These are phyloP conservation scores for Ramularia collo-cygni DNA, from an alignment of 2,329 filamentous ascomycete genomes.

Conservation along the genomic window DNA sequence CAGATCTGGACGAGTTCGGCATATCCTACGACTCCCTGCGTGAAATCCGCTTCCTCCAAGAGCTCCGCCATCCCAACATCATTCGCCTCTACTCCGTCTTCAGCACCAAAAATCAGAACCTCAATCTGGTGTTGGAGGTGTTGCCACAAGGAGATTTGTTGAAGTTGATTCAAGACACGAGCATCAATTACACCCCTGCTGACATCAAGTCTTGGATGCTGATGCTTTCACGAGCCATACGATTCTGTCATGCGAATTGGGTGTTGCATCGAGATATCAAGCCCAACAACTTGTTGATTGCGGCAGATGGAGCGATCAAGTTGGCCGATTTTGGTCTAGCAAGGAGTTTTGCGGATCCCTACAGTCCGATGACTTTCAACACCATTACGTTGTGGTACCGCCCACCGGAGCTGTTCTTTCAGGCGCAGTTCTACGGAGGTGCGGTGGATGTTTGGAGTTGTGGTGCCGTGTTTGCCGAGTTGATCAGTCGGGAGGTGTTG, in stretches of 20 bases:
- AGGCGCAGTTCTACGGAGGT: constrained; percentile 79
- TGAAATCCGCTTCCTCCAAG: constrained; percentile 91
- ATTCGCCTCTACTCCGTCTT: constrained; percentile 90
- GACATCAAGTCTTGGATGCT: constrained; percentile 99
- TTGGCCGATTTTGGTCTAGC: constrained; percentile 97
- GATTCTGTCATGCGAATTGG: constrained; percentile 95
- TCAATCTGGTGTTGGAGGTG: constrained; percentile 92
- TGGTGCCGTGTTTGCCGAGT: constrained; percentile 86
- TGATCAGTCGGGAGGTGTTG: constrained; percentile 75
- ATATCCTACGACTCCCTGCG: constrained; percentile 91
- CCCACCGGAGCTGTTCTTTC: constrained; percentile 87
- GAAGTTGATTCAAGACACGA: constrained; percentile 81
- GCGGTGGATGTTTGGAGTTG: constrained; percentile 93
- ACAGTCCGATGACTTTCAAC: constrained; percentile 77
- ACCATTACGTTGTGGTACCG: constrained; percentile 98
- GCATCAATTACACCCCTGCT: constrained; percentile 72
- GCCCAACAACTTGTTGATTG: constrained; percentile 94
- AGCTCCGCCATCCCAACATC: constrained; percentile 91
- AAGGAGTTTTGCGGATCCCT: constrained; percentile 80
- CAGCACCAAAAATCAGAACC: constrained; percentile 90
- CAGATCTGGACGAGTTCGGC: constrained; percentile 74
- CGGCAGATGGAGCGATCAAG: constrained; percentile 86
- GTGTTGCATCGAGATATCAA: constrained; percentile 97
- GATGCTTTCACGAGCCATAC: constrained; percentile 87
- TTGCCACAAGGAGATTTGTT: constrained; percentile 91